Conservation (phyloP, 2,329 filamentous ascomycete genomes). For the Colletotrichum sp. region DNA sequence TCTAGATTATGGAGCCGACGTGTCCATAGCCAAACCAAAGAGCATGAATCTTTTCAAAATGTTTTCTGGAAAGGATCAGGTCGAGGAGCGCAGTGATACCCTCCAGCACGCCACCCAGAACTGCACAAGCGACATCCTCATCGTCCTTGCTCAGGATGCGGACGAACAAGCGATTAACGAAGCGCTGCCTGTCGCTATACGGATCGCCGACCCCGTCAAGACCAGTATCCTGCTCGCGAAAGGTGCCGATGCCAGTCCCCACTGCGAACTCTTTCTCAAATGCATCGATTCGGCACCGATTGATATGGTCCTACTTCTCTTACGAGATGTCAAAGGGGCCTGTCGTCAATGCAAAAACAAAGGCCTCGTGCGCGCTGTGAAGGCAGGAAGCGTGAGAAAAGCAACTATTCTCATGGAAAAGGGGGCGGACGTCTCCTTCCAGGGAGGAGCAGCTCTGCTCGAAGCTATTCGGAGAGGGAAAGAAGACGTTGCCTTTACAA, state of each 20-base stretch:
- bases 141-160: not conserved
- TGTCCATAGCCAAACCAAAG: not conserved
- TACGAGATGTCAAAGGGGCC: not conserved
- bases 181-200: not conserved
- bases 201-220: not conserved
- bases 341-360: not conserved
- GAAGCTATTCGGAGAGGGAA: not conserved
- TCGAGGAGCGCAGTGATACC: not conserved
- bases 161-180: not conserved
- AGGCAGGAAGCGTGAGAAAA: not conserved
- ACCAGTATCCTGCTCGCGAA: not conserved
- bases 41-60: not conserved
- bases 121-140: not conserved
- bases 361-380: not conserved
- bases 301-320: not conserved
- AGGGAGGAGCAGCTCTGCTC: not conserved
- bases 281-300: not conserved
- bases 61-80: not conserved
- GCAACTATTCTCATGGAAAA: not conserved
- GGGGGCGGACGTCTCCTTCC: not conserved
- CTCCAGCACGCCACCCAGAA: not conserved
- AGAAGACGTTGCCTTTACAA: not conserved
- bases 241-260: not conserved
- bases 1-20: not conserved
- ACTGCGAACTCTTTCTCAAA: not conserved